Evolutionary conservation across 192 early-diverging fungal species (phyloP).

Genomic region (Entomortierella parvispora): DNA sequence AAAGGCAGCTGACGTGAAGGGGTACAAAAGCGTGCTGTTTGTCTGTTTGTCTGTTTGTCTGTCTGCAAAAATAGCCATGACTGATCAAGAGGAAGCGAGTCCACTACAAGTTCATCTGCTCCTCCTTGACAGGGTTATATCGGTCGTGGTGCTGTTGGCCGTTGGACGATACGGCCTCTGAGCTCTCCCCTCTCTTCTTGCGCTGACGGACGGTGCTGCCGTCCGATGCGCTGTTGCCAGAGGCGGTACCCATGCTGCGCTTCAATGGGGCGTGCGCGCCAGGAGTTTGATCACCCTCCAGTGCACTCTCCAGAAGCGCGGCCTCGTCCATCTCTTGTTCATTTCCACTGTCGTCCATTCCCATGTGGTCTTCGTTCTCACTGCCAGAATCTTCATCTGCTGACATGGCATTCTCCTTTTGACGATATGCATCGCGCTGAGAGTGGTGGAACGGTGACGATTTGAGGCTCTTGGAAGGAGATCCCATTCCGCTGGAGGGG

Average conservation of each 20-base stretch:
- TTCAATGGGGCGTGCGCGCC: slow-evolving; percentile 46
- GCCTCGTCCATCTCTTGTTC: slow-evolving; percentile 29
- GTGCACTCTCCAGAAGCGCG: slow-evolving; percentile 8
- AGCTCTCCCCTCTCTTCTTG: slow-evolving; percentile 50
- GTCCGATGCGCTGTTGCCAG: neutral
- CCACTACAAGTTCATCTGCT: too few relatives aligned
- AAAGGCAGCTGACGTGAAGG: too few relatives aligned
- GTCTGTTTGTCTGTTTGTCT: too few relatives aligned
- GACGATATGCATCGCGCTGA: slow-evolving; percentile 39
- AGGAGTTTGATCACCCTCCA: neutral
- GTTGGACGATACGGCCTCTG: slow-evolving; percentile 24
- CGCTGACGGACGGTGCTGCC: slow-evolving; percentile 37
- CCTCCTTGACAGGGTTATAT: too few relatives aligned
- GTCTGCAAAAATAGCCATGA: too few relatives aligned
- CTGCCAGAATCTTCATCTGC: slow-evolving; percentile 44
- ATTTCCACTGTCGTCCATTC: slow-evolving; percentile 42
- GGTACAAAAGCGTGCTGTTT: too few relatives aligned
- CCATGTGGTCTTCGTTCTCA: slow-evolving; percentile 14
- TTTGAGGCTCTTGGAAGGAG: slow-evolving; percentile 36
- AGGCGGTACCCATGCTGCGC: slow-evolving; percentile 40
- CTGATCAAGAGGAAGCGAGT: too few relatives aligned
- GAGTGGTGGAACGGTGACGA: slow-evolving; percentile 34
- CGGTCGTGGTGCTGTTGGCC: too few relatives aligned
- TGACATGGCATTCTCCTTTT: slow-evolving; percentile 34
- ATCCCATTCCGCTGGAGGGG: slow-evolving; percentile 22